phyloP scores from a whole-genome alignment of 1,139 yeast genomes.

The Sugiyamaella castrensis region DNA sequence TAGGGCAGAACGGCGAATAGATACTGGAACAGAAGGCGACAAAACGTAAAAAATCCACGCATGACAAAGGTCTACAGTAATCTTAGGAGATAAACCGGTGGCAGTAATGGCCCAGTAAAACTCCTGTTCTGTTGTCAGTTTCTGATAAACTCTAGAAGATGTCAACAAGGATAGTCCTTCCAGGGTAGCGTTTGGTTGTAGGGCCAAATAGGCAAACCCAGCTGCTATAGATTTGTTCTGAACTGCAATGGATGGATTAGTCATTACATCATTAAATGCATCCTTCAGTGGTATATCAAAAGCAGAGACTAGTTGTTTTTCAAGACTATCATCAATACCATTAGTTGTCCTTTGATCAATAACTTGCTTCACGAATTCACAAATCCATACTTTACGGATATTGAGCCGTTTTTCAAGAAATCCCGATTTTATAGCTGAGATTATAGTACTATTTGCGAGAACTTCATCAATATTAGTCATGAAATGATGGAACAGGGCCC shows the following conservation, averaged over 20 bases:
- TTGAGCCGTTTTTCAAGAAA: conserved; percentile 61
- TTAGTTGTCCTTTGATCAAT: conserved; percentile 9
- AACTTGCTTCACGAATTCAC: conserved; percentile 45
- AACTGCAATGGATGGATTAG: conserved; percentile 31
- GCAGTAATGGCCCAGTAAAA: conserved; percentile 30
- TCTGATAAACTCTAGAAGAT: conserved; percentile 27
- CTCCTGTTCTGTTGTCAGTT: conserved; percentile 27
- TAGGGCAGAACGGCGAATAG: conserved; percentile 15
- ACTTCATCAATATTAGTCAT: conserved; percentile 19
- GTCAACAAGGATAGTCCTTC: conserved; percentile 17
- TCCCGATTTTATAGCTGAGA: conserved; percentile 51
- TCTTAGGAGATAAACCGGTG: conserved; percentile 21
- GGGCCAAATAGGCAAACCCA: conserved; percentile 35
- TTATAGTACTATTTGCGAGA: conserved; percentile 21
- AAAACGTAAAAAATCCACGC: conserved; percentile 33
- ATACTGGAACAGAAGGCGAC: conserved; percentile 17
- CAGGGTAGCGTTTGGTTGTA: conserved; percentile 6
- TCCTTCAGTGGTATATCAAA: conserved; percentile 36
- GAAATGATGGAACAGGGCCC: conserved; percentile 49
- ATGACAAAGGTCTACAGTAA: conserved; percentile 30
- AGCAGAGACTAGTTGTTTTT: conserved; percentile 31
- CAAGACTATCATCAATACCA: neutral
- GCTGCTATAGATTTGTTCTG: conserved; percentile 34
- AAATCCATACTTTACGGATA: conserved; percentile 67
- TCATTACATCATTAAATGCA: conserved; percentile 38